Evolutionary conservation across 2,329 filamentous ascomycete genomes (phyloP), one percentile per base, ranked within the genome.

Genomic region (Ascochyta pisi): DNA sequence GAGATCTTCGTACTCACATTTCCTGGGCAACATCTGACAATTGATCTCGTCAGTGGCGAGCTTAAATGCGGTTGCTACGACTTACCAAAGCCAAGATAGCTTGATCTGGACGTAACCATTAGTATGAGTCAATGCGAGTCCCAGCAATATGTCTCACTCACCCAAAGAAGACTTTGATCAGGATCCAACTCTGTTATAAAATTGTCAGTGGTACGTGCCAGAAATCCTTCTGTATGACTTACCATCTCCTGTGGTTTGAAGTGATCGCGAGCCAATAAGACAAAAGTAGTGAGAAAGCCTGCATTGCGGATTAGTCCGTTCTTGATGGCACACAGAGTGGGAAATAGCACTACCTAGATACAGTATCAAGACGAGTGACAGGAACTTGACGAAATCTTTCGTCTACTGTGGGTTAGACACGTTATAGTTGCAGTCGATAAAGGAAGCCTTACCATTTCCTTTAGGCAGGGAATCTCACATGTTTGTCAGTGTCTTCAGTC

Each of bases 211-310:
- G 29, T 15, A 12, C 19, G 23, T 22, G n/a, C 15, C 13, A 16
- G 12, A 12, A 19, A 29, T 7, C 23, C 29, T 24, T 13, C 24
- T 9, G n/a, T 8, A 37, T 13, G 12, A 58, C 62, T 37, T 49
- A 71, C 70, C 89, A 93, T 93, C 52, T 87, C 79, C 9, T 78
- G 76, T 23, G 89, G 82, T 4, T 81, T 83, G 68, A 89, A 92
- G 2, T 78, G 76, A 46, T 90, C 88, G 50, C 90, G 84, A n/a
- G 89, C 90, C 40, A 95, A 81, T 24, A 93, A 82, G 0, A 88
- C 88, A 66, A 94, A 94, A 0, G 92, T 96, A 0, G 93, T 96
- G 31, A 96, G 78, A 75, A 97, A 97, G 42, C 92, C 86, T 84
- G 60, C 15, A 13, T 3, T 4, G 13, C 31, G 46, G 19, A 34